These are phyloP conservation scores for Diplotaxis tenuifolia DNA, from an alignment of 345 rosid species.

Conservation along the genomic window DNA sequence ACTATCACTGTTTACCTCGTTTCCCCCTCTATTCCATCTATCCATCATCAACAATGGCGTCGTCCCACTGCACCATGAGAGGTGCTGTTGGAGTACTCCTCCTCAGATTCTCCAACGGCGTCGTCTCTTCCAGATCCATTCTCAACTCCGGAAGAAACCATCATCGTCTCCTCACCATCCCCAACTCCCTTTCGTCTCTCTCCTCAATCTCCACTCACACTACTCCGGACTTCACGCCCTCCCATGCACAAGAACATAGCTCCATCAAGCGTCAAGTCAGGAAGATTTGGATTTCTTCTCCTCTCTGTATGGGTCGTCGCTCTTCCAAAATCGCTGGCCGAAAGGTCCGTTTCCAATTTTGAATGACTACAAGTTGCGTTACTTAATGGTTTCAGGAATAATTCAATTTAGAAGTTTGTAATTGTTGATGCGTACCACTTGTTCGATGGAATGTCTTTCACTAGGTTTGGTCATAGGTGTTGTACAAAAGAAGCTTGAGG, in stretches of 20 bases:
- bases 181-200: constrained; percentile 37
- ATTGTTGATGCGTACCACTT: constrained; percentile 9
- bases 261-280: constrained; percentile 35
- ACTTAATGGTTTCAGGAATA: neutral
- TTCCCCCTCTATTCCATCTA: constrained; percentile 19
- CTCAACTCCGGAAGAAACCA: constrained; percentile 25
- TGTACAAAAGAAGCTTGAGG: neutral
- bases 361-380: neutral
- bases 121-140: constrained; percentile 39
- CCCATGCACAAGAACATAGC: constrained; percentile 24
- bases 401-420: neutral
- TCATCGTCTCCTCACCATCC: constrained; percentile 29
- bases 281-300: constrained; percentile 60
- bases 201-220: constrained; percentile 41
- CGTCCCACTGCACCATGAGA: constrained; percentile 44
- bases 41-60: constrained; percentile 38
- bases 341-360: constrained; percentile 47
- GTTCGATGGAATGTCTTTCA: constrained; percentile 19
- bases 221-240: constrained; percentile 23
- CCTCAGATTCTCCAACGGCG: constrained; percentile 45
- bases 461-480: neutral
- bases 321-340: constrained; percentile 88
- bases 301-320: constrained; percentile 85
- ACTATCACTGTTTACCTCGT: neutral
- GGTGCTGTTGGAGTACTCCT: constrained; percentile 36